Conservation (phyloP, 257 asterid genomes). For the Ehretia macrophylla region DNA sequence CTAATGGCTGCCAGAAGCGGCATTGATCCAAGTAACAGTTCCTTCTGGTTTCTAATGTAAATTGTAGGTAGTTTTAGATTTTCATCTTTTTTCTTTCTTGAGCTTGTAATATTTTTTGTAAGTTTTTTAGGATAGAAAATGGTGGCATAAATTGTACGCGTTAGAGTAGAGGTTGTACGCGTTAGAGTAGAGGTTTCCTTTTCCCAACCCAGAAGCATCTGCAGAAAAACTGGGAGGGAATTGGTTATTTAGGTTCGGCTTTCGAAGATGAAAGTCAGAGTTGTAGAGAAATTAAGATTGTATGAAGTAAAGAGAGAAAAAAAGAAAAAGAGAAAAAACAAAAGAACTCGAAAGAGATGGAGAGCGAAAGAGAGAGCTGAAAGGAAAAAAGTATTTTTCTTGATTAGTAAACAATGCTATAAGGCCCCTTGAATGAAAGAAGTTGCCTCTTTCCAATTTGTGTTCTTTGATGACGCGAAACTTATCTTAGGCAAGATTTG, state of each 20-base stretch:
- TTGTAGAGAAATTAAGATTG: conserved; percentile 30
- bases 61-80: conserved; percentile 51
- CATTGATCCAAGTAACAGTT: background rate
- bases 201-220: conserved; percentile 38
- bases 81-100: conserved; percentile 7
- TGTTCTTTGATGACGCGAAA: no score
- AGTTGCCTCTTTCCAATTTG: background rate
- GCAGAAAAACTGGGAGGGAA: conserved; percentile 39
- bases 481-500: no score
- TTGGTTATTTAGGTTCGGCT: conserved; percentile 40
- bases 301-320: conserved; percentile 17
- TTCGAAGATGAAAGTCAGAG: conserved; percentile 69
- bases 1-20: conserved; percentile 9
- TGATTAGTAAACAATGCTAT: conserved; percentile 9
- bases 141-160: conserved; percentile 44
- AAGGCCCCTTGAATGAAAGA: conserved; percentile 23
- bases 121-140: conserved; percentile 28
- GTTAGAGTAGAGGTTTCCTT: conserved; percentile 36
- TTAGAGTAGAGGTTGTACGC: conserved; percentile 46
- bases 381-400: background rate
- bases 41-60: conserved; percentile 34
- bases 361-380: background rate
- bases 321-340: background rate
- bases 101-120: conserved; percentile 34
- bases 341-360: background rate